Evolutionary conservation across 495 filamentous ascomycete genomes (phyloP), one percentile per base, ranked within the genome.

Genomic region (Penicillium pulvis): DNA sequence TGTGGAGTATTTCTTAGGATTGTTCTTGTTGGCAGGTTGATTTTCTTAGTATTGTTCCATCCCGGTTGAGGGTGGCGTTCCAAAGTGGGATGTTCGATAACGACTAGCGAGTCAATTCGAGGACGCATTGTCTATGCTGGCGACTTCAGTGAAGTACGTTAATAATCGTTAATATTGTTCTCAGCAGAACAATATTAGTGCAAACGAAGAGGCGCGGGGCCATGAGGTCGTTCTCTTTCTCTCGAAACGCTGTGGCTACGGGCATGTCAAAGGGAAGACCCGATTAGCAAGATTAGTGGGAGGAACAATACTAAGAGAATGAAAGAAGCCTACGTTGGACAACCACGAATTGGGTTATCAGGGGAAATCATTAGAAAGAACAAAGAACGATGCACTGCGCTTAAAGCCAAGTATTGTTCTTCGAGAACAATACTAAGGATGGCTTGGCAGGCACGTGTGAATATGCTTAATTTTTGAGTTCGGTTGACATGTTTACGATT

Each of bases 1-100:
- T 17, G 33, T 6, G 33, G 9, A 14, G 33, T 0, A 3, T 35
- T 35, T n/a, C 55, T 59, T 59, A 28, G 54, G 59, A 67, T 67
- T 67, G 64, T 67, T 64, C 58, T 23, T 2, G 10, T 11, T 10
- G 10, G 43, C 10, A 8, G 20, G 24, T 10, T 47, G 45, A 4
- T 36, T 36, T 36, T 11, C 10, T 36, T 12, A 36, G 33, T 36
- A 36, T 36, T 36, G 33, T 36, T 36, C 33, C 33, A 36, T 36
- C 9, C 10, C 9, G n/a, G n/a, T n/a, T n/a, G 10, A 7, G 39
- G 16, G 16, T 17, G 39, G 4, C 14, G 39, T 17, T 41, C 14
- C 7, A 41, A 6, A 5, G 1, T 14, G 33, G 12, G 33, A 3
- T 2, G 28, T 0, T 12, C 9, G 33, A 36, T 36, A 36, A 3